phyloP scores from a whole-genome alignment of 2,329 filamentous ascomycete genomes.

The Penicillium polonicum region DNA sequence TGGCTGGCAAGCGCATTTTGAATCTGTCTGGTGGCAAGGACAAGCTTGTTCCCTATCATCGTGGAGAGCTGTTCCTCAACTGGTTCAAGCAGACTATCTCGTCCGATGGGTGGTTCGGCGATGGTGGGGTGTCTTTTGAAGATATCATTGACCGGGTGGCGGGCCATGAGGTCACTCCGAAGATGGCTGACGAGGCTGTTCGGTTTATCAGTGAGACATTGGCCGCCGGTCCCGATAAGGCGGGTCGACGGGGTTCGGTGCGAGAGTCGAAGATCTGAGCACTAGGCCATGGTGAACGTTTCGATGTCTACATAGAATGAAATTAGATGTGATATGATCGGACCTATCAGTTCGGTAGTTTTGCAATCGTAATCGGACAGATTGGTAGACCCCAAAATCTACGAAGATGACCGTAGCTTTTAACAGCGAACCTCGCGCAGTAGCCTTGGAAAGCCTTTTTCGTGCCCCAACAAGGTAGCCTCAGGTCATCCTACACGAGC shows the following conservation, averaged over 20 bases:
- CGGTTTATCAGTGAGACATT: slow-evolving; percentile 52
- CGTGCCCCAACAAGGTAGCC: neutral
- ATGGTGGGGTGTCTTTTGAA: slow-evolving; percentile 53
- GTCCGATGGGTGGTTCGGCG: slow-evolving; percentile 49
- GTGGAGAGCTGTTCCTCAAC: slow-evolving; percentile 55
- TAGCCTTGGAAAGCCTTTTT: neutral
- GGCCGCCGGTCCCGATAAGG: slow-evolving; percentile 24
- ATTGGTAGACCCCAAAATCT: neutral
- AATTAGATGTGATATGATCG: neutral
- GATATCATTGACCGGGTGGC: slow-evolving; percentile 58
- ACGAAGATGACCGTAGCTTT: neutral
- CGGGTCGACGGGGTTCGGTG: slow-evolving; percentile 28
- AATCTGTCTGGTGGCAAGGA: slow-evolving; percentile 56
- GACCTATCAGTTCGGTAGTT: neutral
- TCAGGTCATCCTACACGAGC: neutral
- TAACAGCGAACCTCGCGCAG: neutral
- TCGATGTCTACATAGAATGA: neutral
- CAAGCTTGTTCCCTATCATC: slow-evolving; percentile 60
- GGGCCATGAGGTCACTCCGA: slow-evolving; percentile 58
- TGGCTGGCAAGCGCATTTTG: slow-evolving; percentile 55
- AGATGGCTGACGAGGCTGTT: slow-evolving; percentile 57
- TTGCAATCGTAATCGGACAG: neutral
- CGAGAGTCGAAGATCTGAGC: slow-evolving; percentile 37
- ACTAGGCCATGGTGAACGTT: neutral
- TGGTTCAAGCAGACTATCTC: slow-evolving; percentile 53